Evolutionary conservation across 371 early-diverging fungal genomes (phyloP).

Genomic region (Rhizopus arrhizus): DNA sequence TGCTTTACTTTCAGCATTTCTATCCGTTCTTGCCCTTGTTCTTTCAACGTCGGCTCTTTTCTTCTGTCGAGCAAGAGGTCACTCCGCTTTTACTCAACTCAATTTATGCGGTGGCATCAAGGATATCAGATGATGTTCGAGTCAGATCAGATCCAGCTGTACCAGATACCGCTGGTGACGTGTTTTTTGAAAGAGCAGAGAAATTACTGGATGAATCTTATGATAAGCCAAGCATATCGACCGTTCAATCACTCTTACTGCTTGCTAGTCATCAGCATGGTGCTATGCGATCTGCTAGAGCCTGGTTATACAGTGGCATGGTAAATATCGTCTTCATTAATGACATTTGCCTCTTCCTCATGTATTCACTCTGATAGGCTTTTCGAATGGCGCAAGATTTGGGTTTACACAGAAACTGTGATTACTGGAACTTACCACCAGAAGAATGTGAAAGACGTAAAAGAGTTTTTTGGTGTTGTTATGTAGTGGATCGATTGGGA

Average conservation of each 20-base stretch:
- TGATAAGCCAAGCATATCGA: conserved; percentile 59
- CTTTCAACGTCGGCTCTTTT: conserved; percentile 36
- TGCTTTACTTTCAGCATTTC: conserved; percentile 55
- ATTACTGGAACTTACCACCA: conserved; percentile 48
- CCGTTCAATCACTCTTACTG: conserved; percentile 60
- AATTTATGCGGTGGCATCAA: conserved; percentile 54
- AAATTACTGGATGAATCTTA: conserved; percentile 55
- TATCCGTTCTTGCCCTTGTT: conserved; percentile 59
- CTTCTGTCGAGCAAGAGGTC: conserved; percentile 25
- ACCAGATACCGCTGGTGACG: conserved; percentile 49
- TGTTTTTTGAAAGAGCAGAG: conserved; percentile 52
- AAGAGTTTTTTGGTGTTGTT: conserved; percentile 56
- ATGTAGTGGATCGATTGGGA: conserved; percentile 47
- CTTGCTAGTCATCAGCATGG: conserved; percentile 59
- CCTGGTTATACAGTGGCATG: conserved; percentile 57
- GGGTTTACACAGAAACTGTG: conserved; percentile 48
- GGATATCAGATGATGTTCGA: conserved; percentile 43
- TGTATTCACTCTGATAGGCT: conserved; percentile 26
- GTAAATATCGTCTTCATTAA: conserved; percentile 17
- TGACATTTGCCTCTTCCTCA: too few species aligned
- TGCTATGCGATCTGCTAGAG: conserved; percentile 48
- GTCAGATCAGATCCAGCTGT: conserved; percentile 37
- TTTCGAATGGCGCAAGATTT: conserved; percentile 56
- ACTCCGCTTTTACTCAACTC: conserved; percentile 55
- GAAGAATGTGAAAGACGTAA: conserved; percentile 49